Base-by-base conservation (phyloP, 441 rosid genomes). In the Hura crepitans region DNA sequence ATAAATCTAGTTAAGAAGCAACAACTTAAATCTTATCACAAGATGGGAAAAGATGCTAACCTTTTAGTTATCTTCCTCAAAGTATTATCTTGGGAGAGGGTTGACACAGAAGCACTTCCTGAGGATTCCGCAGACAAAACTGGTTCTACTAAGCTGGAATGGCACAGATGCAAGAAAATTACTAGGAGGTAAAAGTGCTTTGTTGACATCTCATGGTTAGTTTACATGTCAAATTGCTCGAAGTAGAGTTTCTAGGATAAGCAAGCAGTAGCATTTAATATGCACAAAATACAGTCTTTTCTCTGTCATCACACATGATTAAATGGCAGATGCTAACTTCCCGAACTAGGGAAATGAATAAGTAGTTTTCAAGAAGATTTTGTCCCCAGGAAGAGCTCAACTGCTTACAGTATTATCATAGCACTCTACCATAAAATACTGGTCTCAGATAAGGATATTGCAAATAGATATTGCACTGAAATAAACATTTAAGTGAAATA, bases 41-140 rank as follows among this genome's bases (percentile, higher is more conserved):
- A 14, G 27, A 45, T 30, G 33, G 22, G 66, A 42, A 47, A 51
- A 69, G 78, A 69, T 75, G 80, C 90, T 77, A 69, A 87, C 95
- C 78, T 85, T 82, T 62, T 81, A 30, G 66, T 81, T 70, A 79
- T 85, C 81, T 84, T 84, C 82, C 61, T 12, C 73, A 68, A 80
- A 78, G 73, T 77, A 68, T 68, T 79, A 59, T 78, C 80, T 62
- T 68, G 84, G 46, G 86, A 81, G 66, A 81, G 73, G 57, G 78
- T 65, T 68, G 80, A 74, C 28, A 81, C 55, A 35, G 83, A 80
- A 74, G 80, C 76, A 77, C 83, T 73, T 64, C 63, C 85, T 37
- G 79, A 55, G 68, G 78, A 80, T 62, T 65, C 74, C 59, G 55
- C 65, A 12, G 67, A 46, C 63, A 73, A 58, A 72, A 62, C 72